phyloP scores from a whole-genome alignment of 2,329 filamentous ascomycete species.

The Madurella fahalii region DNA sequence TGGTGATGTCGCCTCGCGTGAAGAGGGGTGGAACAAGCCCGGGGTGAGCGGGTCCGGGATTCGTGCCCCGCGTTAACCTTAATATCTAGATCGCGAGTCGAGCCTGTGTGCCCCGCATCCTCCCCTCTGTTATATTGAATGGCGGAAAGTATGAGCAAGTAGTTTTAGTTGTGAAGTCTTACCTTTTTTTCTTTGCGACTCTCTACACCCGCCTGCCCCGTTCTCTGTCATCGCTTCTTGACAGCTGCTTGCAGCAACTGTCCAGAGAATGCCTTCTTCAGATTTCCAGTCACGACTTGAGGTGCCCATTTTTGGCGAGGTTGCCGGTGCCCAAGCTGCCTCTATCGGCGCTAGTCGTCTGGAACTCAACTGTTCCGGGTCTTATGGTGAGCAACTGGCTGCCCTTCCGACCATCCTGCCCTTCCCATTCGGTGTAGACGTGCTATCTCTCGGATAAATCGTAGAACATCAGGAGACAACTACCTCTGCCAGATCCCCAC shows the following conservation, averaged over 20 bases:
- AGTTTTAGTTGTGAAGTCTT: no score
- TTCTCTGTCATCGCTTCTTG: no score
- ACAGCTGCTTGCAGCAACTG: no score
- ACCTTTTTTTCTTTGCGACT: no score
- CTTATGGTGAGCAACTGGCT: conserved; percentile 35
- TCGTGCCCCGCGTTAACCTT: not conserved
- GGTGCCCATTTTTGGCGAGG: conserved; percentile 50
- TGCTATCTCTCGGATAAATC: no score
- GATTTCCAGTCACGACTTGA: conserved; percentile 36
- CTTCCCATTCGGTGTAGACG: not conserved
- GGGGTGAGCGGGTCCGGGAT: not conserved
- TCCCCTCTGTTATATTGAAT: not conserved
- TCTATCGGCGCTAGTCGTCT: conserved; percentile 45
- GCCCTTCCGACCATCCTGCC: not conserved
- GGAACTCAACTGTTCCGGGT: conserved; percentile 50
- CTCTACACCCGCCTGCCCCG: no score
- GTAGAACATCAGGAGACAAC: no score
- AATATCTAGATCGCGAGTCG: not conserved
- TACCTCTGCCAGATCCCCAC: no score
- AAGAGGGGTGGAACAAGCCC: not conserved
- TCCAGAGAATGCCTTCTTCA: not conserved
- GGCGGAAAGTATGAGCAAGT: no score
- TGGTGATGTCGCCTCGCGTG: not conserved
- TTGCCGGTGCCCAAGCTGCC: conserved; percentile 38
- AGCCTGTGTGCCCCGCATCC: not conserved